Evolutionary conservation across 1,139 yeast species (phyloP).

Genomic region (Spathaspora jeffriesii): DNA sequence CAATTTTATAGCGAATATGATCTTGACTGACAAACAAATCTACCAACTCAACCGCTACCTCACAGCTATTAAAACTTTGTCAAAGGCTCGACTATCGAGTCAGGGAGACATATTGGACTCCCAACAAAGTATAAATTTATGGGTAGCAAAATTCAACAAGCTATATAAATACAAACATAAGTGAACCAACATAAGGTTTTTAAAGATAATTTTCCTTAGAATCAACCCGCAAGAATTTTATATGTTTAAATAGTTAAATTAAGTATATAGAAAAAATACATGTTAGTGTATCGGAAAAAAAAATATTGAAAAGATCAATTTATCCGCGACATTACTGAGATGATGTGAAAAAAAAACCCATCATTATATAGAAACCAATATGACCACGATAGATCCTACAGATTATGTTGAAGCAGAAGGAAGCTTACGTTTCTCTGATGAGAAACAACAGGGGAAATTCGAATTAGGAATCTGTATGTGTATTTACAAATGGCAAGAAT

Average conservation of each 20-base stretch:
- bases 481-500: constrained; percentile 84
- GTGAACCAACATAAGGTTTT: neutral
- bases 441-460: constrained; percentile 75
- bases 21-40: neutral
- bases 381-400: constrained; percentile 38
- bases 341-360: neutral
- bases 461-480: constrained; percentile 96
- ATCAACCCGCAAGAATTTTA: neutral
- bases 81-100: neutral
- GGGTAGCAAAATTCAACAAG: neutral
- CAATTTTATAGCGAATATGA: neutral
- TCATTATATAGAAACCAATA: neutral
- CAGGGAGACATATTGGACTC: neutral
- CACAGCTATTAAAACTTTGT: neutral
- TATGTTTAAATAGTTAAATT: neutral
- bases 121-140: neutral
- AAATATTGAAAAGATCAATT: no score
- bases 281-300: no score
- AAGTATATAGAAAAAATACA: neutral
- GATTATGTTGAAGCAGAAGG: constrained; percentile 47
- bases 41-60: neutral
- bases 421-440: constrained; percentile 54
- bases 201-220: neutral
- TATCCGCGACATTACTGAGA: no score
- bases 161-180: no score